These are phyloP conservation scores for Seiridium unicorne DNA, from an alignment of 2,329 filamentous ascomycete genomes.

Conservation along the genomic window DNA sequence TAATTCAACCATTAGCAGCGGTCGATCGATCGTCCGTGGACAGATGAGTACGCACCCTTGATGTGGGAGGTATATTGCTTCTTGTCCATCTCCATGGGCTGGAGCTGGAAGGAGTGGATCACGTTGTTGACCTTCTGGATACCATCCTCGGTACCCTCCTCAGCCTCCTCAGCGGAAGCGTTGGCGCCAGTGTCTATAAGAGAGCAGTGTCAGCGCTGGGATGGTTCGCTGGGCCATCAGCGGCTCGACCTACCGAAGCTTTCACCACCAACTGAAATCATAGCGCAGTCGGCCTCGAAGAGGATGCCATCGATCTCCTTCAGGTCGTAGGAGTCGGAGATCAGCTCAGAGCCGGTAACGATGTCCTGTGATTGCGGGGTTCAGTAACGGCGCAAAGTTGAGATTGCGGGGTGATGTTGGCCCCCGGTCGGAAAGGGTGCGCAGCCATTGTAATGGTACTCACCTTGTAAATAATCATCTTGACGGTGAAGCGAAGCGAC, in stretches of 20 bases:
- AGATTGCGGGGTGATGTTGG: background rate
- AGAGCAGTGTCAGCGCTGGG: background rate
- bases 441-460: constrained; percentile 17
- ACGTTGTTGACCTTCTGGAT: constrained; percentile 85
- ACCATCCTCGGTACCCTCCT: constrained; percentile 70
- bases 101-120: constrained; percentile 86
- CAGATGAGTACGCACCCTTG: constrained; percentile 62
- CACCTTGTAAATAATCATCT: constrained; percentile 75
- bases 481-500: constrained; percentile 35
- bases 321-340: constrained; percentile 90
- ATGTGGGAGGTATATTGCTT: constrained; percentile 80
- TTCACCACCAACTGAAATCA: constrained; percentile 78
- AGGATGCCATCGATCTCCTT: constrained; percentile 76
- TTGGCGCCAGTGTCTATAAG: constrained; percentile 86
- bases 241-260: constrained; percentile 60
- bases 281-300: constrained; percentile 90
- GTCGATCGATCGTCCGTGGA: background rate
- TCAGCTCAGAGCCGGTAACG: constrained; percentile 77
- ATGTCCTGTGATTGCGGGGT: constrained; percentile 63
- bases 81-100: constrained; percentile 80
- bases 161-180: constrained; percentile 88
- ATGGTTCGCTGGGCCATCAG: background rate
- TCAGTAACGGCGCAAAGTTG: background rate
- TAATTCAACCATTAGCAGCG: constrained; percentile 29
- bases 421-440: background rate